Conservation (phyloP, 306 rosid genomes). For the Hippophae tibetana region DNA sequence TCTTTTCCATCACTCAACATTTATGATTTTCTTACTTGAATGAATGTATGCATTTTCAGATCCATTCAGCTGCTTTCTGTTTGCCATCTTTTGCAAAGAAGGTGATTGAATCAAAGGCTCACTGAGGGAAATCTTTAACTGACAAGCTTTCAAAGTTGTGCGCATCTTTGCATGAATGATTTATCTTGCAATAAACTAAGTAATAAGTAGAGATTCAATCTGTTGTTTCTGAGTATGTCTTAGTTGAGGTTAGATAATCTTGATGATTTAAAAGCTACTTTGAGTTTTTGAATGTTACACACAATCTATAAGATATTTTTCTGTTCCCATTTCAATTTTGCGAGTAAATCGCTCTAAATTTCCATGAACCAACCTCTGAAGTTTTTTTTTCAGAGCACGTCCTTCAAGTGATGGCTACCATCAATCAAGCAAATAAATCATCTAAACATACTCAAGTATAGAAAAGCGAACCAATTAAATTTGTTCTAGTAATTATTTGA, state of each 20-base stretch:
- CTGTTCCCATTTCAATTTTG: no score
- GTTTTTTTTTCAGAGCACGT: no score
- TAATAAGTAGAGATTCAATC: constrained; percentile 39
- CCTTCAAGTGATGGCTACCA: no score
- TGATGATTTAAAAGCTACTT: no score
- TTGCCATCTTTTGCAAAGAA: constrained; percentile 91
- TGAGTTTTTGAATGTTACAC: no score
- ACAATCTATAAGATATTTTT: no score
- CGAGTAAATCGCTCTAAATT: no score
- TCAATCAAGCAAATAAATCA: no score
- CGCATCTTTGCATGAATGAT: constrained; percentile 15
- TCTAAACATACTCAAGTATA: no score
- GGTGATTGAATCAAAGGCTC: constrained; percentile 51
- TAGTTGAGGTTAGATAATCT: constrained; percentile 26
- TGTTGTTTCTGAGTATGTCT: constrained; percentile 22
- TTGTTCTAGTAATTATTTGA: no score
- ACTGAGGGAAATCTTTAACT: constrained; percentile 24
- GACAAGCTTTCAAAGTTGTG: constrained; percentile 9
- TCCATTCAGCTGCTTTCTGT: constrained; percentile 92
- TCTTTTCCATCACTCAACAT: neutral
- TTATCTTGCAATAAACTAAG: constrained; percentile 27
- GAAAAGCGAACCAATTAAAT: no score
- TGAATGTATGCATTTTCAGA: constrained; percentile 29
- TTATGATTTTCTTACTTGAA: neutral
- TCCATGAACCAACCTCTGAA: no score